Evolutionary conservation across 177 flowering plant genomes (phyloP).

Genomic region (Vitis hybrid): DNA sequence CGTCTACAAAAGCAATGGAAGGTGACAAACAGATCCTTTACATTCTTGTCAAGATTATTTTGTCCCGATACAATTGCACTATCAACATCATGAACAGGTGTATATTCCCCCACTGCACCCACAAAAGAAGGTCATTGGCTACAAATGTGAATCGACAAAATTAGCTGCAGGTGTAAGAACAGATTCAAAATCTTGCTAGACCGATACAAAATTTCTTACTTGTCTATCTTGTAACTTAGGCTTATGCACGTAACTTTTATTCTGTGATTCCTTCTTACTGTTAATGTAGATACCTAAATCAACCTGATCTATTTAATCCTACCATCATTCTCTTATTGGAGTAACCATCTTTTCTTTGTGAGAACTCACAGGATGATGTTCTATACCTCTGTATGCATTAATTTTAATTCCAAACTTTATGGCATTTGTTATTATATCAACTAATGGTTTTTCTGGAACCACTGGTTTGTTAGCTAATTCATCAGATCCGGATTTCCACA

Average conservation of each 20-base stretch:
- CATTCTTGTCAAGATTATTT: constrained; percentile 32
- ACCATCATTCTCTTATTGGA: background rate
- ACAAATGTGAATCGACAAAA: too few species aligned
- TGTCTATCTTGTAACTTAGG: too few species aligned
- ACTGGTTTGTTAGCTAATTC: too few species aligned
- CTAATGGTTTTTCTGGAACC: too few species aligned
- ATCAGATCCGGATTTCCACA: too few species aligned
- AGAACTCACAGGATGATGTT: too few species aligned
- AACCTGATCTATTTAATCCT: background rate
- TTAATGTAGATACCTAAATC: too few species aligned
- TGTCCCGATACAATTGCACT: constrained; percentile 16
- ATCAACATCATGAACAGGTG: constrained; percentile 21
- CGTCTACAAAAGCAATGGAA: constrained; percentile 79
- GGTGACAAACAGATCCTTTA: constrained; percentile 68
- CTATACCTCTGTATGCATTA: too few species aligned
- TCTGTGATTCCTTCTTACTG: too few species aligned
- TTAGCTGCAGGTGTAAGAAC: background rate
- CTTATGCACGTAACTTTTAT: too few species aligned
- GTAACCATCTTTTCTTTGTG: background rate
- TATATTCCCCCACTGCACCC: constrained; percentile 28
- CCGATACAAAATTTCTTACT: background rate
- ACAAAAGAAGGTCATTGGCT: constrained; percentile 1
- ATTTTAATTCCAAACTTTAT: too few species aligned
- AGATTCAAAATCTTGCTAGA: background rate
- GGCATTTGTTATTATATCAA: too few species aligned